Conservation (phyloP, 805 yeast species). For the Candida jianshihensis region DNA sequence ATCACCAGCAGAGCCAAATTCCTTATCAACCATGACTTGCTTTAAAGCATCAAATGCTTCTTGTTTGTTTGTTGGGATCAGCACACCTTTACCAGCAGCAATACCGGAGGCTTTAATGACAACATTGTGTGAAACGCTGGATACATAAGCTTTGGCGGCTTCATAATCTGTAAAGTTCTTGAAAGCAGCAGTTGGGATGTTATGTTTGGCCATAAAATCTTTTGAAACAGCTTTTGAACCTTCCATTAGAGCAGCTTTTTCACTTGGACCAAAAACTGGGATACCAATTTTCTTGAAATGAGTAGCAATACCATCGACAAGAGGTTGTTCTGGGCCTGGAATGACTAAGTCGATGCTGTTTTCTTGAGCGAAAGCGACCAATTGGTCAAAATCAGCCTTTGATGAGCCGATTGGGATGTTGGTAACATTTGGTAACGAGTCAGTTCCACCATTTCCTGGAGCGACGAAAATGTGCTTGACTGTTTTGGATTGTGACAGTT, state of each 20-base stretch:
- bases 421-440: conserved; percentile 46
- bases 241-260: conserved; percentile 87
- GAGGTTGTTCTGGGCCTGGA: conserved; percentile 99
- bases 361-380: conserved; percentile 69
- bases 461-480: conserved; percentile 80
- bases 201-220: conserved; percentile 85
- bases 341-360: conserved; percentile 67
- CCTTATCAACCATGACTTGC: conserved; percentile 82
- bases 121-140: conserved; percentile 58
- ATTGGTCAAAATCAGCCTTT: conserved; percentile 57
- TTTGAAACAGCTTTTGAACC: conserved; percentile 95
- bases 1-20: conserved; percentile 91
- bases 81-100: conserved; percentile 98
- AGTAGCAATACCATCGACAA: conserved; percentile 85
- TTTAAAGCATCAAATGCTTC: conserved; percentile 83
- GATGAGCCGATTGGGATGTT: conserved; percentile 64
- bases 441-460: conserved; percentile 96
- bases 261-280: conserved; percentile 96
- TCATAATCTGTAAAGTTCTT: conserved; percentile 73
- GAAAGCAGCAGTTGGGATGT: conserved; percentile 91
- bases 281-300: conserved; percentile 76
- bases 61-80: conserved; percentile 76
- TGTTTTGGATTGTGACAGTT: conserved; percentile 66
- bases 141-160: conserved; percentile 66
- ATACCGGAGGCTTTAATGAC: conserved; percentile 97